These are phyloP conservation scores for Talaromyces sp. DNA, from an alignment of 2,329 filamentous ascomycete species.

Conservation along the genomic window DNA sequence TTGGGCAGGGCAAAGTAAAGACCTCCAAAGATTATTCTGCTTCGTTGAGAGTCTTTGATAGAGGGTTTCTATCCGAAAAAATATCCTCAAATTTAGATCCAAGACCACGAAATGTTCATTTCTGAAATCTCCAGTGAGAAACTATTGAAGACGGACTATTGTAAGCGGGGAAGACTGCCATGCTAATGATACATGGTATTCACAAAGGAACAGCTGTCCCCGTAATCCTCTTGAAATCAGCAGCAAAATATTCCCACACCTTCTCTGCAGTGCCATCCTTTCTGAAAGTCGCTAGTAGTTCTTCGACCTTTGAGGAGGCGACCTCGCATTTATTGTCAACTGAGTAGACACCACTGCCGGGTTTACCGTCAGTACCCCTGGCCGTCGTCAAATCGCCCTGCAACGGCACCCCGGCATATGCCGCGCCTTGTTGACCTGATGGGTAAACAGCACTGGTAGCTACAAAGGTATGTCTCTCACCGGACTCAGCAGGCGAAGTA, in stretches of 20 bases:
- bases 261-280: constrained; percentile 7
- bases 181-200: neutral
- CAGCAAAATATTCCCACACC: constrained; percentile 2
- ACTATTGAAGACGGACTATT: too few species aligned
- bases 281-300: neutral
- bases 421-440: neutral
- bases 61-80: too few species aligned
- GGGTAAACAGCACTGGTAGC: neutral
- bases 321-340: neutral
- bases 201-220: neutral
- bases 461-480: neutral
- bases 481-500: neutral
- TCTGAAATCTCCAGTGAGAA: too few species aligned
- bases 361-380: constrained; percentile 2
- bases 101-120: too few species aligned
- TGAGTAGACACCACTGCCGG: constrained; percentile 8
- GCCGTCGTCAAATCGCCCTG: neutral
- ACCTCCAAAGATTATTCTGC: too few species aligned
- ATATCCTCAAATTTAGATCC: too few species aligned
- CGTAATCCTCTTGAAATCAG: constrained; percentile 9
- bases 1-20: neutral
- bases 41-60: too few species aligned
- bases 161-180: neutral
- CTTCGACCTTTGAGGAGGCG: neutral
- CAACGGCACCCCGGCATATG: neutral